A percentile compares a stretch with the other conserved stretches of the same genome.
These are phyloP conservation scores for Cornus controversa DNA, from an alignment of 148 eudicot genomes.

Conservation along the genomic window DNA sequence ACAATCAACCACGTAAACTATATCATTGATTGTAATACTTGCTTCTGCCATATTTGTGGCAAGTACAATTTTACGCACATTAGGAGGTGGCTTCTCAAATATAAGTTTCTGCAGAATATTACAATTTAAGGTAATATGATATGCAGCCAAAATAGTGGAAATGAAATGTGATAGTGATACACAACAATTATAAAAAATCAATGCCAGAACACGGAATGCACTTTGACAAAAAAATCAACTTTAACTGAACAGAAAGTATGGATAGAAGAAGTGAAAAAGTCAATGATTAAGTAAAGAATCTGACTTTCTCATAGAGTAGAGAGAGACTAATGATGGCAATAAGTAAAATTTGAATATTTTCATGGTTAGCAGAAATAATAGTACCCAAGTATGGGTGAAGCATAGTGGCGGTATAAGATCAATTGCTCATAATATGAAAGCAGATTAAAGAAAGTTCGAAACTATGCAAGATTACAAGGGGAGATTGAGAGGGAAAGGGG, in stretches of 20 bases:
- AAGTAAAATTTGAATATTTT: no score
- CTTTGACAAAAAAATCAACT: neutral
- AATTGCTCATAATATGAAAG: neutral
- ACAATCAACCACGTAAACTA: conserved; percentile 93
- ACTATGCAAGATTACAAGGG: neutral
- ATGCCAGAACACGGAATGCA: neutral
- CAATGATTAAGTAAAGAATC: neutral
- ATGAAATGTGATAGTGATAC: neutral
- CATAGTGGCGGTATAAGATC: neutral
- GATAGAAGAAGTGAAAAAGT: neutral
- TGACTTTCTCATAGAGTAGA: neutral
- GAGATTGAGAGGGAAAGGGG: neutral
- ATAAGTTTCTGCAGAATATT: conserved; percentile 69
- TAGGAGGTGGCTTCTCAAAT: conserved; percentile 81
- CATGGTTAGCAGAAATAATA: neutral
- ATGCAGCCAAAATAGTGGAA: neutral
- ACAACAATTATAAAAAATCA: neutral
- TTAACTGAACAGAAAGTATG: neutral
- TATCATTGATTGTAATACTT: conserved; percentile 96
- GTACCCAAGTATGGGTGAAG: neutral
- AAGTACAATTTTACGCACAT: conserved; percentile 87
- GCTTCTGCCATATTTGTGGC: conserved; percentile 99
- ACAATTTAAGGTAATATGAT: conserved; percentile 11
- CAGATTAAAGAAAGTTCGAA: neutral
- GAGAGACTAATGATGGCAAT: neutral